phyloP scores from a whole-genome alignment of 371 early-diverging fungal species.

The Fennellomyces sp. region DNA sequence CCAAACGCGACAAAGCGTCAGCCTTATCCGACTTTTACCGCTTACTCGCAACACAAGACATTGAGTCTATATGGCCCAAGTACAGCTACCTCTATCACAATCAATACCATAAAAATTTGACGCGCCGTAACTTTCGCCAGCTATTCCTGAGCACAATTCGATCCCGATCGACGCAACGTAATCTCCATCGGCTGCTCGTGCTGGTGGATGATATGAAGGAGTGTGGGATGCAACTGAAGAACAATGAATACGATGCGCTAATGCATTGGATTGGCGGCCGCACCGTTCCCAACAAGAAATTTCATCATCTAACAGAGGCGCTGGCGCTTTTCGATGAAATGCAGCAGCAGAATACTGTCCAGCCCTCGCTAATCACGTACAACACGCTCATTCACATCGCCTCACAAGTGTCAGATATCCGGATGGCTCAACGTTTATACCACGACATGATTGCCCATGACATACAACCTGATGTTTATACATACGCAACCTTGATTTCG shows the following conservation, averaged over 20 bases:
- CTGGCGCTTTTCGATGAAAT: slow-evolving; percentile 41
- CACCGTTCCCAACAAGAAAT: slow-evolving; percentile 24
- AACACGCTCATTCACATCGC: slow-evolving; percentile 50
- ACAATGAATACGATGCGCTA: slow-evolving; percentile 41
- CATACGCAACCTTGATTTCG: slow-evolving; percentile 41
- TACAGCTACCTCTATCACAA: slow-evolving; percentile 39
- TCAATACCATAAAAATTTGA: slow-evolving; percentile 21
- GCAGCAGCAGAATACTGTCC: slow-evolving; percentile 19
- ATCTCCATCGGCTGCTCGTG: slow-evolving; percentile 37
- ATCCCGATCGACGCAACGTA: slow-evolving; percentile 31
- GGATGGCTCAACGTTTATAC: slow-evolving; percentile 50
- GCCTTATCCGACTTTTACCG: slow-evolving; percentile 39
- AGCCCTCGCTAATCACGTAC: slow-evolving; percentile 30
- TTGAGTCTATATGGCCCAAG: slow-evolving; percentile 52
- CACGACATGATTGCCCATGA: slow-evolving; percentile 45
- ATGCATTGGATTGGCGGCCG: slow-evolving; percentile 48
- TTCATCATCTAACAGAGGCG: slow-evolving; percentile 43
- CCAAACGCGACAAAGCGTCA: background rate
- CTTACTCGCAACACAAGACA: slow-evolving; percentile 41
- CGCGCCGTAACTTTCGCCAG: slow-evolving; percentile 33
- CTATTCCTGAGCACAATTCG: slow-evolving; percentile 33
- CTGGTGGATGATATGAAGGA: slow-evolving; percentile 45
- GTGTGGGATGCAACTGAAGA: slow-evolving; percentile 23
- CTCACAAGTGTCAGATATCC: slow-evolving; percentile 35
- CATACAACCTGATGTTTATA: slow-evolving; percentile 36